Conservation (phyloP, 1,139 yeast species). For the Tardiomyces depauwii region DNA sequence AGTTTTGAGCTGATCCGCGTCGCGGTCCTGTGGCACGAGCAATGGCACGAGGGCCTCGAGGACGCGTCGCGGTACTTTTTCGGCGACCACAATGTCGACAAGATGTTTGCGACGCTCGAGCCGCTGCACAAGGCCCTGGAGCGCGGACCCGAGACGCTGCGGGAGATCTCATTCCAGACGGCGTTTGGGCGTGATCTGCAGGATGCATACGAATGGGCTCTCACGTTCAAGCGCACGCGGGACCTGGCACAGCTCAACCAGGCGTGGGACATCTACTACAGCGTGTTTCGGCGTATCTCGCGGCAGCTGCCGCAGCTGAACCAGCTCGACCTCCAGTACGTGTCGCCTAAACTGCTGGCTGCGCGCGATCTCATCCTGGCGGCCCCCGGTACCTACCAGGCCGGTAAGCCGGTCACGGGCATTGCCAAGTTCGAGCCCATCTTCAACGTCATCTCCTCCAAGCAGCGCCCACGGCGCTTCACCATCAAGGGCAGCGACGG, state of each 20-base stretch:
- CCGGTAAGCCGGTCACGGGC: slow-evolving; percentile 69
- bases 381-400: slow-evolving; percentile 85
- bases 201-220: slow-evolving; percentile 91
- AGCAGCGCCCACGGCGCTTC: slow-evolving; percentile 87
- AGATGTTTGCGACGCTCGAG: slow-evolving; percentile 84
- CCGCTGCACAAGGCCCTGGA: slow-evolving; percentile 56
- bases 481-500: slow-evolving; percentile 85
- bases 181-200: slow-evolving; percentile 88
- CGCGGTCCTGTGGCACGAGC: slow-evolving; percentile 95
- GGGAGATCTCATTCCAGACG: slow-evolving; percentile 88
- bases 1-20: slow-evolving; percentile 87
- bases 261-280: slow-evolving; percentile 96
- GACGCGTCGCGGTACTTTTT: slow-evolving; percentile 91
- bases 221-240: slow-evolving; percentile 71
- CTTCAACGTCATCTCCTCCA: slow-evolving; percentile 83
- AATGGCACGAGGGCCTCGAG: slow-evolving; percentile 96
- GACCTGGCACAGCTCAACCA: slow-evolving; percentile 86
- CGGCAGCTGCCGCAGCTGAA: slow-evolving; percentile 83
- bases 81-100: slow-evolving; percentile 90
- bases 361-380: slow-evolving; percentile 79
- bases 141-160: slow-evolving; percentile 76
- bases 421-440: slow-evolving; percentile 73
- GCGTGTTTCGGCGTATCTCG: slow-evolving; percentile 83
- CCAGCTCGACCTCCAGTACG: slow-evolving; percentile 81
- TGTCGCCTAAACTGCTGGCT: slow-evolving; percentile 76